Evolutionary conservation across 2,329 filamentous ascomycete species (phyloP), one percentile per base, ranked within the genome.

Genomic region (Epichloe festucae): DNA sequence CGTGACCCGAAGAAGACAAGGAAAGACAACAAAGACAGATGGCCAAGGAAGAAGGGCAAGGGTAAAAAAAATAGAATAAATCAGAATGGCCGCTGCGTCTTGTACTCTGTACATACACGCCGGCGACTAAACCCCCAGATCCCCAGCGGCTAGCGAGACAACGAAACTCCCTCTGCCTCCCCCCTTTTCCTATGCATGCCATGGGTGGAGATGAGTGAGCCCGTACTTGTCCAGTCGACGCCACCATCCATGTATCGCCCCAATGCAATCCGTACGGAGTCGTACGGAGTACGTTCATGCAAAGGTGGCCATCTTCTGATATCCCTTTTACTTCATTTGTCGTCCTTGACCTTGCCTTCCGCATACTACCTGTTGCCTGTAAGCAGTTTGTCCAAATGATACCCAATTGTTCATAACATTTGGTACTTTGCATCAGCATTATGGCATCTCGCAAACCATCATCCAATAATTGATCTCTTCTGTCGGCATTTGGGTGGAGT

Each of bases 201-300:
- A 51, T 49, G 53, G 54, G 54, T 52, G 46, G 43, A 14, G 38
- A 34, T 27, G 35, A 60, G 52, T 7, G 8, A 31, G 27, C 4
- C 27, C 27, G 27, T 3, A 11, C 23, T 35, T 4, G 14, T 39
- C n/a, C 53, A 56, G 56, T 56, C 62, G 62, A 62, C 61, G 57
- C 52, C 58, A 65, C 62, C 63, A 63, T 62, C 63, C 56, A 54
- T 60, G 57, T 57, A 58, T 55, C 55, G 57, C 59, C 56, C 63
- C 64, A 65, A 65, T 10, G 8, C 4, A 31, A 31, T 65, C 23
- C 7, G 63, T 64, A 62, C 56, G 36, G 36, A 12, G 15, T 17
- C 7, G 63, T 64, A 62, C 56, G 36, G 36, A 12, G 15, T 40
- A 7, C 41, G 27, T 31, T 43, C 12, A 8, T 43, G n/a, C 41